A percentile compares a stretch with the other conserved stretches of the same genome.
These are phyloP conservation scores for Lanmaoa rubissima DNA, from an alignment of 768 basidiomycete species.

Conservation along the genomic window DNA sequence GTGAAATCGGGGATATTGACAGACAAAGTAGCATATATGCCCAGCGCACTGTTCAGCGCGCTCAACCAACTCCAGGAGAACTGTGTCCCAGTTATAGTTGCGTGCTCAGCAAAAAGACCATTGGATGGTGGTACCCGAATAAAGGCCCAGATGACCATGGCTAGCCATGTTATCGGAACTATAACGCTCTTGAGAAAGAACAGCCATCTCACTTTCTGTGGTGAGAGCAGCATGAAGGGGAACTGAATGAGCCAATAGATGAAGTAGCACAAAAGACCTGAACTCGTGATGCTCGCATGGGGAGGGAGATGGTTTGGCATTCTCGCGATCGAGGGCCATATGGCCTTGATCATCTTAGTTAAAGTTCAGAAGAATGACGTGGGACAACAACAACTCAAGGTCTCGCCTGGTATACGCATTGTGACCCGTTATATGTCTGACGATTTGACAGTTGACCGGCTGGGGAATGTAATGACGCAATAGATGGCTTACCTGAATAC, in stretches of 20 bases:
- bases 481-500: slow-evolving; percentile 50
- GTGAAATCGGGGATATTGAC: slow-evolving; percentile 90
- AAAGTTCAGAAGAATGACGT: background rate
- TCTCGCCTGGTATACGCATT: slow-evolving; percentile 64
- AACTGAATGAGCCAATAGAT: slow-evolving; percentile 77
- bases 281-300: slow-evolving; percentile 60
- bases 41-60: slow-evolving; percentile 75
- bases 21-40: slow-evolving; percentile 67
- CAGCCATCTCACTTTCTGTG: slow-evolving; percentile 73
- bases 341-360: slow-evolving; percentile 67
- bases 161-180: slow-evolving; percentile 63
- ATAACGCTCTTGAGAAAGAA: slow-evolving; percentile 69
- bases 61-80: slow-evolving; percentile 77
- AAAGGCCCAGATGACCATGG: slow-evolving; percentile 79
- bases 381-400: background rate
- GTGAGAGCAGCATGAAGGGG: slow-evolving; percentile 73
- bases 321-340: slow-evolving; percentile 71
- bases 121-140: slow-evolving; percentile 58
- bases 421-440: slow-evolving; percentile 59
- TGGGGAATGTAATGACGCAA: background rate
- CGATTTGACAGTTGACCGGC: background rate
- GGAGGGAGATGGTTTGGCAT: slow-evolving; percentile 64
- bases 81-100: slow-evolving; percentile 51
- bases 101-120: slow-evolving; percentile 56
- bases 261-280: slow-evolving; percentile 73